A percentile compares a stretch with the other conserved stretches of the same genome.
phyloP scores from a whole-genome alignment of 345 rosid species.

The Arabis hirsuta region DNA sequence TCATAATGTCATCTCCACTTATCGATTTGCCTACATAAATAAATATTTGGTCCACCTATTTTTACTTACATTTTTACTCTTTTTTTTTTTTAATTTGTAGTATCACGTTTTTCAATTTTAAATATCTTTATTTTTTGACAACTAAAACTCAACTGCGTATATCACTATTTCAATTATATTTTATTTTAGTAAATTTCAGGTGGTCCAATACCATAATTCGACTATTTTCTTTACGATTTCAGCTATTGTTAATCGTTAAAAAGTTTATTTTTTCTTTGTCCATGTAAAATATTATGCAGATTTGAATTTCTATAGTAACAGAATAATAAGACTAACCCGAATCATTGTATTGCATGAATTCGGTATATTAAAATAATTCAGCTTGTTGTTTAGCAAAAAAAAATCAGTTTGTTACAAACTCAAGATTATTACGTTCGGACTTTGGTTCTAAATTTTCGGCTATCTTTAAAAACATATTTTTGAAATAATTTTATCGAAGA shows the following conservation, averaged over 20 bases:
- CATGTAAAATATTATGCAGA: neutral
- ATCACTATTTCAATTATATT: neutral
- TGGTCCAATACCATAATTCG: neutral
- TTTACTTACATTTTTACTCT: neutral
- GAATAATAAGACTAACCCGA: no score
- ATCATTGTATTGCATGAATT: no score
- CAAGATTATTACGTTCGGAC: neutral
- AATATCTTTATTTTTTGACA: neutral
- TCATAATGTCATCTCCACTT: slow-evolving; percentile 40
- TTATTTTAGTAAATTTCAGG: neutral
- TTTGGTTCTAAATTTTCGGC: neutral
- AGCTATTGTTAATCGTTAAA: neutral
- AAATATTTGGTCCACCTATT: slow-evolving; percentile 27
- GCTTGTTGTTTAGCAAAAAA: no score
- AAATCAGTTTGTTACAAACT: neutral
- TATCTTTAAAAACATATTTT: no score
- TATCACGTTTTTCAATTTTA: slow-evolving; percentile 4
- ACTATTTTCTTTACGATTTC: neutral
- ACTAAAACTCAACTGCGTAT: neutral
- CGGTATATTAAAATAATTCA: no score
- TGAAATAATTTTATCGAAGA: neutral
- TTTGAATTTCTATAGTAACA: neutral
- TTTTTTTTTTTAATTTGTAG: neutral
- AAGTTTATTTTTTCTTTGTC: neutral
- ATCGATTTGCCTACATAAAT: slow-evolving; percentile 17